These are phyloP conservation scores for Rhynchospora pubera DNA, from an alignment of 176 grass and related monocot species.

Conservation along the genomic window DNA sequence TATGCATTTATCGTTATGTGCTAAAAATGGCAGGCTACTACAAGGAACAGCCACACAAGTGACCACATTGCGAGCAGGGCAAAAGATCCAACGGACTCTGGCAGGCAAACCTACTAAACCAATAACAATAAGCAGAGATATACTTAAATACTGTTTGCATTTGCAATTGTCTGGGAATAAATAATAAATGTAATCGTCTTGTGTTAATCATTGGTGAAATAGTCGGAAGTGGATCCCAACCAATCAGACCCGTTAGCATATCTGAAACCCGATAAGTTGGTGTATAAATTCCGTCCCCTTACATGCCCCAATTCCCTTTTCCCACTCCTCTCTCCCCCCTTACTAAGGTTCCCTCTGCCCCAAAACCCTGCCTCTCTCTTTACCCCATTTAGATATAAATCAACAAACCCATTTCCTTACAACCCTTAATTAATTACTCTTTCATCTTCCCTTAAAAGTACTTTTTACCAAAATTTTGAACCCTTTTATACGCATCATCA, in stretches of 20 bases:
- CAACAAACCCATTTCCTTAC: background rate
- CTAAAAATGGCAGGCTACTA: background rate
- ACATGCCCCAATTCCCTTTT: conserved; percentile 88
- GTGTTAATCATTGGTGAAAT: conserved; percentile 5
- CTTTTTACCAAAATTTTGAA: background rate
- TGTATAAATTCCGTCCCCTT: conserved; percentile 68
- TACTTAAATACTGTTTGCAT: background rate
- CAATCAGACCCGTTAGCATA: background rate
- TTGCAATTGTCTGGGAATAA: background rate
- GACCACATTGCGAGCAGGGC: background rate
- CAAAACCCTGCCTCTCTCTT: background rate
- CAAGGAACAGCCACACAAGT: background rate
- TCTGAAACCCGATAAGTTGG: background rate
- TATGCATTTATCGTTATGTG: background rate
- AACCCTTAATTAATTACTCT: background rate
- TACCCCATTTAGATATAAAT: background rate
- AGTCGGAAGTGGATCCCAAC: background rate
- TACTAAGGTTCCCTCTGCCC: conserved; percentile 31
- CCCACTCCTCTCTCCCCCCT: conserved; percentile 41
- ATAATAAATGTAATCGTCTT: background rate
- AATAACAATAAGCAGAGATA: too few relatives aligned
- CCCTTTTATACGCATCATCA: background rate
- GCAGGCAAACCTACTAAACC: background rate
- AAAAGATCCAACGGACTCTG: background rate
- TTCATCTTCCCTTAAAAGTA: background rate